These are phyloP conservation scores for Penicillium argentinense DNA, from an alignment of 495 filamentous ascomycete genomes.

Conservation along the genomic window DNA sequence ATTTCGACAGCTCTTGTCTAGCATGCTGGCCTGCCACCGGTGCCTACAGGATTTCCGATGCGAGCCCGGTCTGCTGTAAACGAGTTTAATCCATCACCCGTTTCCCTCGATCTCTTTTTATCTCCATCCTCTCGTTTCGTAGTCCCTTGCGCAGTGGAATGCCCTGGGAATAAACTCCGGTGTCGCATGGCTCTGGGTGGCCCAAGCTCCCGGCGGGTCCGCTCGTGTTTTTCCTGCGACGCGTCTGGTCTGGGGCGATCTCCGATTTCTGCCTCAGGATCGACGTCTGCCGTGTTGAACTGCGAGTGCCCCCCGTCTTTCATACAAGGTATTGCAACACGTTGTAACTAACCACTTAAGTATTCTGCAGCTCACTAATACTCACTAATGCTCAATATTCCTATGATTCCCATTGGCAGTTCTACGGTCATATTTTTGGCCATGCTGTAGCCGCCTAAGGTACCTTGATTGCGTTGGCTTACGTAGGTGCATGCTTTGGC, in stretches of 20 bases:
- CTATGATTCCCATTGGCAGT: too few species aligned
- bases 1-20: not conserved
- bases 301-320: too few species aligned
- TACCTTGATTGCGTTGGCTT: too few species aligned
- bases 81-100: slow-evolving; percentile 26
- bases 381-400: too few species aligned
- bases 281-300: too few species aligned
- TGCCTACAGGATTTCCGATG: not conserved
- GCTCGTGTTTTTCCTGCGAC: slow-evolving; percentile 32
- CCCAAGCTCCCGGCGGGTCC: slow-evolving; percentile 17
- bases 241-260: slow-evolving; percentile 34
- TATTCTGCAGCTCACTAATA: too few species aligned
- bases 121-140: not conserved
- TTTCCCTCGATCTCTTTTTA: slow-evolving; percentile 4
- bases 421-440: too few species aligned
- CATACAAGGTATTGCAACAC: too few species aligned
- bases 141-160: not conserved
- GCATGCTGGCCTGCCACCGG: not conserved
- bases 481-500: too few species aligned
- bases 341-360: too few species aligned
- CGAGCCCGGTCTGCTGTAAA: slow-evolving; percentile 21
- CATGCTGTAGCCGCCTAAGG: too few species aligned
- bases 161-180: too few species aligned
- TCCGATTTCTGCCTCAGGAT: slow-evolving; percentile 27
- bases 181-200: slow-evolving; percentile 8